These are phyloP conservation scores for Xylaria flabelliformis DNA, from an alignment of 495 filamentous ascomycete species.

Conservation along the genomic window DNA sequence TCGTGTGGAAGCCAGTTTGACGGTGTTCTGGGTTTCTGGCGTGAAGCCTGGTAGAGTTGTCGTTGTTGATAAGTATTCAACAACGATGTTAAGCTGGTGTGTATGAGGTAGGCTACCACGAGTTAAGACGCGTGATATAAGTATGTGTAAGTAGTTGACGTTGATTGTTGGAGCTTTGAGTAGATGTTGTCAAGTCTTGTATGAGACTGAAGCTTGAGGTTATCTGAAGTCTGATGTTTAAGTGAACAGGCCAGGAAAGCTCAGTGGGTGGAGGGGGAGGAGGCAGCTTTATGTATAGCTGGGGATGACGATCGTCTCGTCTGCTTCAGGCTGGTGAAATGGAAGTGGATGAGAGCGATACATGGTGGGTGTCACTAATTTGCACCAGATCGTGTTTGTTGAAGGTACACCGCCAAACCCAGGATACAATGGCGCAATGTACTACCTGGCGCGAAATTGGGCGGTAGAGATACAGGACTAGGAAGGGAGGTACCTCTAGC, in stretches of 20 bases:
- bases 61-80: neutral
- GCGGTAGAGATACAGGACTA: neutral
- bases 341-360: slow-evolving; percentile 33
- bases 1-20: slow-evolving; percentile 64
- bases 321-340: slow-evolving; percentile 26
- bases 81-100: neutral
- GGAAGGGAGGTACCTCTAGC: slow-evolving; percentile 15
- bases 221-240: slow-evolving; percentile 41
- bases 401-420: slow-evolving; percentile 29
- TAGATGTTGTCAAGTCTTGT: slow-evolving; percentile 19
- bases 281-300: slow-evolving; percentile 56
- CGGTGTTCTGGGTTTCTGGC: slow-evolving; percentile 34
- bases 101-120: neutral
- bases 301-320: slow-evolving; percentile 26
- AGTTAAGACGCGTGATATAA: neutral
- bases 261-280: slow-evolving; percentile 41
- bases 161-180: neutral
- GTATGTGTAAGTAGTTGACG: neutral
- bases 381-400: slow-evolving; percentile 18
- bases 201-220: slow-evolving; percentile 27
- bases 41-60: slow-evolving; percentile 1
- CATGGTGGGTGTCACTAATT: slow-evolving; percentile 43
- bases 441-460: slow-evolving; percentile 21
- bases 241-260: slow-evolving; percentile 25
- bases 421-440: slow-evolving; percentile 20